Percentiles rank a stretch among this genome's conserved stretches.
Conservation (phyloP, 164 flowering plant genomes). For the Magnolia changhungtana region DNA sequence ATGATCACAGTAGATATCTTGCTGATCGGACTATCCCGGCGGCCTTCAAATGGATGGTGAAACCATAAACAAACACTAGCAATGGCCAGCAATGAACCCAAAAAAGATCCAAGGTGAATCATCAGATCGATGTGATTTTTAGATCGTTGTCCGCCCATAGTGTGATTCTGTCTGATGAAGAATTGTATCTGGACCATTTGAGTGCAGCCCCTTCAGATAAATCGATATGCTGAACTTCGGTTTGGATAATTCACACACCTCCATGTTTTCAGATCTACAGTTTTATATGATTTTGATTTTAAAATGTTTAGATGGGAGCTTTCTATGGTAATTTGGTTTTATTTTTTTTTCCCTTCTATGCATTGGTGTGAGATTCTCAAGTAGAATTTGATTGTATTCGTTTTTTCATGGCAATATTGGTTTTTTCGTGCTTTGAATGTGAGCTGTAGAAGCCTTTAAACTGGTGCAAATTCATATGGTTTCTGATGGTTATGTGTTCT, state of each 20-base stretch:
- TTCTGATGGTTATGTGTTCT: background rate
- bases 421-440: background rate
- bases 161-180: background rate
- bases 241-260: background rate
- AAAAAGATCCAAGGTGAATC: background rate
- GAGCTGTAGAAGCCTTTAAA: background rate
- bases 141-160: background rate
- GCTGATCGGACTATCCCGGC: background rate
- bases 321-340: background rate
- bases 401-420: background rate
- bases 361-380: background rate
- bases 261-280: background rate
- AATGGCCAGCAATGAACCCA: background rate
- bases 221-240: background rate
- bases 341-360: background rate
- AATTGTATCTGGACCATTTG: background rate
- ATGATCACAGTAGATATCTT: background rate
- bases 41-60: background rate
- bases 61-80: background rate
- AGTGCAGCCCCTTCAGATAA: too few species aligned
- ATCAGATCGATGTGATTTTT: background rate
- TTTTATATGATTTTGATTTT: background rate
- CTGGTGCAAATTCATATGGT: background rate
- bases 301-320: background rate
- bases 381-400: background rate